Percentiles rank a stretch among this genome's conserved stretches.
Conservation (phyloP, 2,329 filamentous ascomycete genomes). For the Aspergillus pseudotamarii region DNA sequence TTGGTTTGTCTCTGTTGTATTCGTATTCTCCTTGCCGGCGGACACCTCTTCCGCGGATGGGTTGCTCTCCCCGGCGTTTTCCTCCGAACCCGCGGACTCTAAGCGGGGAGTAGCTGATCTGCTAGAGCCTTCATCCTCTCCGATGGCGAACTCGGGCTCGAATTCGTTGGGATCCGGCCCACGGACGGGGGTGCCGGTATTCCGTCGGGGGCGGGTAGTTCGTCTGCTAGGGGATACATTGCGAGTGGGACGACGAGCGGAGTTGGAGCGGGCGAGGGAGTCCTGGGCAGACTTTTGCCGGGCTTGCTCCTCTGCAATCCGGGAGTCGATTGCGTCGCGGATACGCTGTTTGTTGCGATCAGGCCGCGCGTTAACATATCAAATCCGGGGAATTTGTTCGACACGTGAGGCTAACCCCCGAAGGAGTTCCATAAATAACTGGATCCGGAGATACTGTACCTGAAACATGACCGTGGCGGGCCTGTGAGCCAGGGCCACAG, state of each 20-base stretch:
- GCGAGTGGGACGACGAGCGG: constrained; percentile 41
- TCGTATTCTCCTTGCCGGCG: constrained; percentile 23
- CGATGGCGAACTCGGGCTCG: constrained; percentile 82
- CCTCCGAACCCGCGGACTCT: constrained; percentile 42
- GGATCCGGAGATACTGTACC: constrained; percentile 22
- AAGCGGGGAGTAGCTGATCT: constrained; percentile 62
- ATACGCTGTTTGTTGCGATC: constrained; percentile 63
- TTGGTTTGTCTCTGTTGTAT: constrained; percentile 24
- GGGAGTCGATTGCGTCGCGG: constrained; percentile 80
- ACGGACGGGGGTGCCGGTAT: constrained; percentile 51
- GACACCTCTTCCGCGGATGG: constrained; percentile 21
- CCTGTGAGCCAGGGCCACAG: constrained; percentile 24
- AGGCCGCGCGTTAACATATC: not conserved
- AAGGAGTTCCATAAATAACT: constrained; percentile 2
- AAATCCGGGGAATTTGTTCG: not conserved
- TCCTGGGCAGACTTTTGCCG: constrained; percentile 63
- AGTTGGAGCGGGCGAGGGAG: constrained; percentile 48
- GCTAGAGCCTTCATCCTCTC: constrained; percentile 74
- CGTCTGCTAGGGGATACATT: constrained; percentile 33
- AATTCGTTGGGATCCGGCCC: constrained; percentile 84
- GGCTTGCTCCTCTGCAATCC: constrained; percentile 89
- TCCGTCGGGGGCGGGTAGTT: constrained; percentile 35
- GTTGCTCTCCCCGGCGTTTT: constrained; percentile 27
- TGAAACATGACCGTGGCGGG: constrained; percentile 36
- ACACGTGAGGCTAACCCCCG: constrained; percentile 1